Base-by-base conservation (phyloP, 2,329 filamentous ascomycete species). In the Parascedosporium putredinis region DNA sequence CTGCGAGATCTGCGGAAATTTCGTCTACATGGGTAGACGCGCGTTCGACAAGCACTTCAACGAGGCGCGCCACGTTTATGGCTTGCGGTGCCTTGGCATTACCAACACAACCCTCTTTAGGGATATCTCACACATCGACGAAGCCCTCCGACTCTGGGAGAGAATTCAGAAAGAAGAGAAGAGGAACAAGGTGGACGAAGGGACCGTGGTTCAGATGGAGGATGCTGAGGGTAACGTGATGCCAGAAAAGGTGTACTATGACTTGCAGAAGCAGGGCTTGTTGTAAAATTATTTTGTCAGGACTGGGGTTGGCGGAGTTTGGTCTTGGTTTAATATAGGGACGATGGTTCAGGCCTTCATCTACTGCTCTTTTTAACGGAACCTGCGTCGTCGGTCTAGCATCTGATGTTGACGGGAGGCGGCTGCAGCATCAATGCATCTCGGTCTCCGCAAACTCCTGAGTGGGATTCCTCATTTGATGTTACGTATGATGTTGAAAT, bases 31-130 rank as follows among this genome's bases (percentile, higher is more conserved):
- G 86, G 93, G 93, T 14, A 79, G 93, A 22, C 81, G 93, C 46
- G 90, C 90, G 1, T 98, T 96, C 59, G 93, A 98, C 64, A 98
- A 98, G 73, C 93, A 98, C 65, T 98, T 98, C 70, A 94, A 90
- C 57, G 93, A 98, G 66, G 83, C 87, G 7, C 75, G 89, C 49
- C 93, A 98, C 62, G 86, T 97, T 45, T 93, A 95, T 62, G 93
- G 93, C 1, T 70, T 98, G 56, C 93, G 94, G 65, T 95, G 91
- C 61, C 70, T 98, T 47, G 94, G 94, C 18, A 93, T 98, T 62
- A 94, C 84, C 6, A 93, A 94, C 62, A 89, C 89, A 2, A 83
- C 83, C 24, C 72, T 98, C 14, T 98, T 96, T 74, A 75, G 93
- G 47, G 94, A 98, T 60, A 98, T 98, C 53, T 95, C 86, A 0